Conservation (phyloP, 345 rosid genomes). For the Lenwebbia sp. region DNA sequence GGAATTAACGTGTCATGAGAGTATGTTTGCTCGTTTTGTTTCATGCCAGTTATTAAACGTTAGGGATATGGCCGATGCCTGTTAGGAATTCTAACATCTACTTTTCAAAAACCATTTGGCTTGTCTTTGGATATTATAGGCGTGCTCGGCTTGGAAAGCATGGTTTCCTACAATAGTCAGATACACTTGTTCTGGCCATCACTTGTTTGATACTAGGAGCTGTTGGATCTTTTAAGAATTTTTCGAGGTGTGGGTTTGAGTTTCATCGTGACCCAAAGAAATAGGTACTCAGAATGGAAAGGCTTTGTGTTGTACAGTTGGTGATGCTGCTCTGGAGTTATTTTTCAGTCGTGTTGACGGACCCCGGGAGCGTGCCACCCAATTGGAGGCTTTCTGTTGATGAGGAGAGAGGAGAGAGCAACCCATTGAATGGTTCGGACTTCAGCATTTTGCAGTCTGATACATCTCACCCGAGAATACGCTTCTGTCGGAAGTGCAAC, state of each 20-base stretch:
- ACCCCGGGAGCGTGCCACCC: conserved; percentile 88
- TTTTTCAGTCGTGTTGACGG: conserved; percentile 87
- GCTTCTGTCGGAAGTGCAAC: conserved; percentile 86
- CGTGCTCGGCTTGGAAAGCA: not conserved
- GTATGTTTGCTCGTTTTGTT: not conserved
- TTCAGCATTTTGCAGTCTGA: conserved; percentile 45
- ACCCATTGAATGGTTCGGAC: conserved; percentile 56
- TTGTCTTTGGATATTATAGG: not conserved
- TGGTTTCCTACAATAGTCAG: not conserved
- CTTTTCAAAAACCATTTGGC: not conserved
- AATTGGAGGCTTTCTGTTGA: conserved; percentile 73
- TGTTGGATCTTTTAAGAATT: not conserved
- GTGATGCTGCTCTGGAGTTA: conserved; percentile 94
- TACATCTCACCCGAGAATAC: conserved; percentile 37
- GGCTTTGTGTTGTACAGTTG: conserved; percentile 31
- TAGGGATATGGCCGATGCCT: not conserved
- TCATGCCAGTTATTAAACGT: not conserved
- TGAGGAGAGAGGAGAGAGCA: conserved; percentile 78
- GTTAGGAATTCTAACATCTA: not conserved
- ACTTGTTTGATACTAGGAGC: not conserved
- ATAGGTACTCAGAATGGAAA: not conserved
- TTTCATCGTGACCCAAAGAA: not conserved
- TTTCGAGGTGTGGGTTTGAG: not conserved
- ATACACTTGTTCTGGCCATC: not conserved
- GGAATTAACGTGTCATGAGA: not conserved